Evolutionary conservation across 805 yeast species (phyloP).

Genomic region (Kodamaea jinghongensis): DNA sequence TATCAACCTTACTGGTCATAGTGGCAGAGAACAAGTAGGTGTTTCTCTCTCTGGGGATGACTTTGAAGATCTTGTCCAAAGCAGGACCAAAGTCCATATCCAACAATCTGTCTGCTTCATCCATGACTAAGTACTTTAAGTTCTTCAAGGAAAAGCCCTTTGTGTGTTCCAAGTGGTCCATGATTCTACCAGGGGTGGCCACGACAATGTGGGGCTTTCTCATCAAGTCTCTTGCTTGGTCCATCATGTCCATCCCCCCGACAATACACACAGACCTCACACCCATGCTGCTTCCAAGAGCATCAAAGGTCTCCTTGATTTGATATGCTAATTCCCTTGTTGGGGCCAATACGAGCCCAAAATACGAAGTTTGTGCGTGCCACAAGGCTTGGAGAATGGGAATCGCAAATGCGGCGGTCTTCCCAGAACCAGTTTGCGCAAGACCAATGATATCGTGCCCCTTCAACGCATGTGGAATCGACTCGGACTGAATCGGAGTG

Average conservation of each 20-base stretch:
- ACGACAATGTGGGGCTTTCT: constrained; percentile 91
- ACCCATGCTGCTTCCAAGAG: constrained; percentile 89
- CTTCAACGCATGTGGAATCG: constrained; percentile 86
- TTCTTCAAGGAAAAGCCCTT: constrained; percentile 82
- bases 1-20: constrained; percentile 92
- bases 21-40: constrained; percentile 94
- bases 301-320: constrained; percentile 93
- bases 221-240: constrained; percentile 91
- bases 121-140: constrained; percentile 83
- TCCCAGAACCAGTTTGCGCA: constrained; percentile 98
- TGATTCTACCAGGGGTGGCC: constrained; percentile 92
- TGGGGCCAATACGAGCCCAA: constrained; percentile 84
- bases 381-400: constrained; percentile 90
- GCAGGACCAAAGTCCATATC: constrained; percentile 98
- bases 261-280: constrained; percentile 85
- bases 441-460: constrained; percentile 94
- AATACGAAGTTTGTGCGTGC: constrained; percentile 85
- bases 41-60: constrained; percentile 81
- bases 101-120: constrained; percentile 92
- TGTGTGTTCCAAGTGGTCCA: constrained; percentile 92
- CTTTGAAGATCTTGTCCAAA: constrained; percentile 75
- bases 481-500: constrained; percentile 89
- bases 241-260: constrained; percentile 99
- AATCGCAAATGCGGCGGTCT: constrained; percentile 97
- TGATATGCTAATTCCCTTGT: constrained; percentile 84